These are phyloP conservation scores for Rossbeevera mucosa DNA, from an alignment of 768 basidiomycete genomes.

Conservation along the genomic window DNA sequence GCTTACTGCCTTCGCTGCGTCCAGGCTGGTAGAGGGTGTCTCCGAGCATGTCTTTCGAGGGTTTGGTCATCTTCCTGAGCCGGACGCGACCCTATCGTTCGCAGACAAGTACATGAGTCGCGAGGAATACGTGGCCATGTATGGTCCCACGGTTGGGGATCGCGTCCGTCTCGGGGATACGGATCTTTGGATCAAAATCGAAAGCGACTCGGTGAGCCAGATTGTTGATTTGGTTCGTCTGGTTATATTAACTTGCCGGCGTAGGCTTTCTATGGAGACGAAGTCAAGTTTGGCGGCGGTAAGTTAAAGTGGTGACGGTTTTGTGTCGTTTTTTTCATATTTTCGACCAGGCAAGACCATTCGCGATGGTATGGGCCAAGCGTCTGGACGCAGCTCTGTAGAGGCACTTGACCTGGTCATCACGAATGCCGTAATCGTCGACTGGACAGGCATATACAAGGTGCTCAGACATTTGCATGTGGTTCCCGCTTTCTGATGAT, in stretches of 20 bases:
- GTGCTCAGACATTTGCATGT: slow-evolving; percentile 32
- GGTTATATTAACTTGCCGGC: background rate
- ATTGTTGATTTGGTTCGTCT: background rate
- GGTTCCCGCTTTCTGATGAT: slow-evolving; percentile 1
- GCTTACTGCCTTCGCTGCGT: slow-evolving; percentile 39
- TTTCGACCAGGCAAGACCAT: slow-evolving; percentile 74
- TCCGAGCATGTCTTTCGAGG: slow-evolving; percentile 34
- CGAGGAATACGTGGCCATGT: slow-evolving; percentile 87
- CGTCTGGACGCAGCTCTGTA: slow-evolving; percentile 59
- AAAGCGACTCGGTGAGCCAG: slow-evolving; percentile 63
- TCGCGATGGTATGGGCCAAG: slow-evolving; percentile 96
- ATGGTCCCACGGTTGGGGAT: slow-evolving; percentile 91
- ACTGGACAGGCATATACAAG: slow-evolving; percentile 96
- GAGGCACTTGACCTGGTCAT: slow-evolving; percentile 88
- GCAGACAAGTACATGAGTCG: slow-evolving; percentile 55
- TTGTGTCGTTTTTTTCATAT: background rate
- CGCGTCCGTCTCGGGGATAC: slow-evolving; percentile 86
- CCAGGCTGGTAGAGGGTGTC: slow-evolving; percentile 44
- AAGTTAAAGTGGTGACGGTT: slow-evolving; percentile 6
- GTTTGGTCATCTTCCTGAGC: slow-evolving; percentile 70
- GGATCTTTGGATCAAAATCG: slow-evolving; percentile 86
- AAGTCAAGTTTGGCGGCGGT: slow-evolving; percentile 98
- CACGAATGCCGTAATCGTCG: slow-evolving; percentile 90
- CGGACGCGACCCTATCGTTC: slow-evolving; percentile 49
- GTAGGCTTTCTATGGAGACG: slow-evolving; percentile 88